phyloP scores from a whole-genome alignment of 73 alveolate genomes.

The Blepharisma japonicum region DNA sequence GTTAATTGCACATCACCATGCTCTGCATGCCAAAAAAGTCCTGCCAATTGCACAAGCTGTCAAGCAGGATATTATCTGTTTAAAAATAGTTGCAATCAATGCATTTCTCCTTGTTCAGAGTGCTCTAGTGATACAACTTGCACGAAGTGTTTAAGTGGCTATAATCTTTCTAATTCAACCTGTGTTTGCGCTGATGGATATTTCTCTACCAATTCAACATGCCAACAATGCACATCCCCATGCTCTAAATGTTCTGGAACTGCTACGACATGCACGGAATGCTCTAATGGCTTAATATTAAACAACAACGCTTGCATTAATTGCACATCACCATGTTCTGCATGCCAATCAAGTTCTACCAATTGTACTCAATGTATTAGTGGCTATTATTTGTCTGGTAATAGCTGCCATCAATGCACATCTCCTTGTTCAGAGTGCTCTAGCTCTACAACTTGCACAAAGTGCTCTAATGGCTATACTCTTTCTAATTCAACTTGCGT shows the following conservation, averaged over 20 bases:
- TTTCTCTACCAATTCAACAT: not conserved
- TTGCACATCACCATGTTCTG: slow-evolving; percentile 29
- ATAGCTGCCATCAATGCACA: not conserved
- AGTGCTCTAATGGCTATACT: not conserved
- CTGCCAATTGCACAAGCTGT: slow-evolving; percentile 3
- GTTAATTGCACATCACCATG: slow-evolving; percentile 34
- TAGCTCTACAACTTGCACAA: not conserved
- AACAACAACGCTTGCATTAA: not conserved
- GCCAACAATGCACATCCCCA: slow-evolving; percentile 11
- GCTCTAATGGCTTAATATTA: not conserved
- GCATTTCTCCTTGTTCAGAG: not conserved
- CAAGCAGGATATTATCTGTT: not conserved
- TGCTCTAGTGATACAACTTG: too few species aligned
- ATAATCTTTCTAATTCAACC: not conserved
- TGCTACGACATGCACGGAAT: not conserved
- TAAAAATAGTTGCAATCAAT: not conserved
- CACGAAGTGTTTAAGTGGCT: too few species aligned
- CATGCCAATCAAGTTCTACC: slow-evolving; percentile 28
- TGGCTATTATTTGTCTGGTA: not conserved
- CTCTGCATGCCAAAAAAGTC: not conserved
- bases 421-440: not conserved
- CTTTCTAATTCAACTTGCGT: not conserved
- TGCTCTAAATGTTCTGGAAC: slow-evolving; percentile 20
- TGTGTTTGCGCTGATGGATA: slow-evolving; percentile 15
- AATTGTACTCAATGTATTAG: not conserved